phyloP scores from a whole-genome alignment of 73 alveolate genomes.

The Paramecium primaurelia region DNA sequence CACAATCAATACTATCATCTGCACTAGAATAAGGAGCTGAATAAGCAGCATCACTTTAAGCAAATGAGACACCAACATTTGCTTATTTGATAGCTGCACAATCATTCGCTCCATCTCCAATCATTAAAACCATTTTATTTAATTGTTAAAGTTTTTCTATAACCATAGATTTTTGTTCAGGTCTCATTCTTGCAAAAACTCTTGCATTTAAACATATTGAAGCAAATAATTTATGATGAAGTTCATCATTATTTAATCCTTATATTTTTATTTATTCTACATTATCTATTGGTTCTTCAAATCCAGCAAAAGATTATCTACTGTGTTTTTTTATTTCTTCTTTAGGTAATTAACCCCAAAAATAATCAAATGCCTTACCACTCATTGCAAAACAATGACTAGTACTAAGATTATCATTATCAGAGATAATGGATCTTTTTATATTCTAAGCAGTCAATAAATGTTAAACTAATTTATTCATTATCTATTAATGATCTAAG shows the following conservation, averaged over 20 bases:
- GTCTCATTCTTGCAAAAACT: conserved; percentile 90
- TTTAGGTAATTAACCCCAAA: background rate
- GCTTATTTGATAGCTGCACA: conserved; percentile 90
- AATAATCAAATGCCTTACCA: conserved; percentile 63
- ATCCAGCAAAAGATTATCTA: background rate
- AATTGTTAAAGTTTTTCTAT: conserved; percentile 70
- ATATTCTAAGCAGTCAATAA: background rate
- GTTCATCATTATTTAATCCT: background rate
- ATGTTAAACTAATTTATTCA: background rate
- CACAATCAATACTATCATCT: conserved; percentile 54
- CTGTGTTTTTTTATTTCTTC: background rate
- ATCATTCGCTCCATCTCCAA: conserved; percentile 96
- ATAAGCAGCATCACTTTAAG: conserved; percentile 51
- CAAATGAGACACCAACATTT: conserved; percentile 63
- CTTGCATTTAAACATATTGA: conserved; percentile 66
- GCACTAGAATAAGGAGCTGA: conserved; percentile 57
- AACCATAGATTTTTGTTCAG: conserved; percentile 84
- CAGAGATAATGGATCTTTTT: background rate
- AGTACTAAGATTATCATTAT: background rate
- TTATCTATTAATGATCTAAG: background rate
- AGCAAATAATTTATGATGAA: background rate
- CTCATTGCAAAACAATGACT: conserved; percentile 54
- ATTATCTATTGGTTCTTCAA: background rate
- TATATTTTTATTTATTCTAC: background rate
- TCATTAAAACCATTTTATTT: conserved; percentile 76